phyloP scores from a whole-genome alignment of 2,329 filamentous ascomycete genomes.

The Colletotrichum liaoningense region DNA sequence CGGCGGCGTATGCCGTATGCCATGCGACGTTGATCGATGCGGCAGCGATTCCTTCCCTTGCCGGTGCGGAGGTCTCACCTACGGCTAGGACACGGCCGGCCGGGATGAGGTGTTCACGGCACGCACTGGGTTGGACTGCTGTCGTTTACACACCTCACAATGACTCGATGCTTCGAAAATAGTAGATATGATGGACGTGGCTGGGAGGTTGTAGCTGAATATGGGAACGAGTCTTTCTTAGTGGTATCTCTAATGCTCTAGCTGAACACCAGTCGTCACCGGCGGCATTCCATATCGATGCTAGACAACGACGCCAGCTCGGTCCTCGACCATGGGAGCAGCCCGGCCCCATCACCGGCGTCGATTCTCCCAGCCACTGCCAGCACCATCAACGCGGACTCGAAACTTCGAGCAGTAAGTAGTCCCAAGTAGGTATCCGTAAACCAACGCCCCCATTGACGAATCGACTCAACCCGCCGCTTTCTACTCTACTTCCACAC shows the following conservation, averaged over 20 bases:
- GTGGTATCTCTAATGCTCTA: background rate
- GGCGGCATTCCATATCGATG: background rate
- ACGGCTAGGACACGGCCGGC: background rate
- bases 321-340: background rate
- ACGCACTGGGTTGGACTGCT: no score
- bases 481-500: constrained; percentile 55
- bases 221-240: background rate
- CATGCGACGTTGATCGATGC: constrained; percentile 23
- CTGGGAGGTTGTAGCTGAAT: background rate
- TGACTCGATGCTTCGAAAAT: background rate
- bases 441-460: background rate
- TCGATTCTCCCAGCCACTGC: constrained; percentile 10
- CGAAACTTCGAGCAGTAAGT: background rate
- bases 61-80: background rate
- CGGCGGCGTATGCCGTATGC: constrained; percentile 3
- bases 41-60: background rate
- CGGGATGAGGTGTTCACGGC: background rate
- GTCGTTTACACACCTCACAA: background rate
- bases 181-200: background rate
- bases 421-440: no score
- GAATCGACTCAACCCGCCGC: background rate
- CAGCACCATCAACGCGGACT: background rate
- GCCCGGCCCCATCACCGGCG: constrained; percentile 15
- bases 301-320: background rate
- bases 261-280: background rate